Evolutionary conservation across 2,329 filamentous ascomycete species (phyloP).

Genomic region (Hypoxylon sp.): DNA sequence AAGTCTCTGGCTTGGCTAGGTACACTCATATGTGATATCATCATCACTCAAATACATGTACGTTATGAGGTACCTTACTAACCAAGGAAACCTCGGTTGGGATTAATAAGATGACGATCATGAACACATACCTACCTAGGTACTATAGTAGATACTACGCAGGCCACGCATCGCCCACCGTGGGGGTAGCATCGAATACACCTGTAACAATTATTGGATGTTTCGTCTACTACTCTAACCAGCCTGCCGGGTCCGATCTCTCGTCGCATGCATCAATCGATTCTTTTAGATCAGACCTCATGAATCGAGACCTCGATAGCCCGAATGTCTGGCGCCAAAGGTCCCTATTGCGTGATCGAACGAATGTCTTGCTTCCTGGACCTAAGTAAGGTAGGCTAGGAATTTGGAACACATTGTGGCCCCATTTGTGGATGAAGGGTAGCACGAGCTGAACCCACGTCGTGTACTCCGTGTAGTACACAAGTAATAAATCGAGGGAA

Average conservation of each 20-base stretch:
- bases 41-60: slow-evolving; percentile 8
- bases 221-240: slow-evolving; percentile 32
- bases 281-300: slow-evolving; percentile 14
- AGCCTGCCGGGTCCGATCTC: slow-evolving; percentile 34
- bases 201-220: slow-evolving; percentile 11
- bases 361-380: not conserved
- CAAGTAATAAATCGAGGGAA: slow-evolving; percentile 10
- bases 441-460: not conserved
- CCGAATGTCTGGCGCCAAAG: slow-evolving; percentile 1
- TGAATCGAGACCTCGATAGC: slow-evolving; percentile 12
- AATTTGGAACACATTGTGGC: slow-evolving; percentile 4
- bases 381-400: not conserved
- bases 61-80: not conserved
- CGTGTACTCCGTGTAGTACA: slow-evolving; percentile 12
- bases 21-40: slow-evolving; percentile 27
- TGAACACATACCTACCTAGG: slow-evolving; percentile 5
- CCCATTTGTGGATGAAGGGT: not conserved
- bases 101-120: slow-evolving; percentile 19
- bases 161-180: slow-evolving; percentile 5
- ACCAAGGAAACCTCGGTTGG: slow-evolving; percentile 5
- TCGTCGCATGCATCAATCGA: slow-evolving; percentile 22
- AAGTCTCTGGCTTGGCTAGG: not conserved
- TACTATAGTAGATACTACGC: not conserved
- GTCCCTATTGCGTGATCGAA: slow-evolving; percentile 22
- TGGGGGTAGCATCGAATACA: slow-evolving; percentile 32